These are phyloP conservation scores for Verbena officinalis DNA, from an alignment of 257 asterid species.

Conservation along the genomic window DNA sequence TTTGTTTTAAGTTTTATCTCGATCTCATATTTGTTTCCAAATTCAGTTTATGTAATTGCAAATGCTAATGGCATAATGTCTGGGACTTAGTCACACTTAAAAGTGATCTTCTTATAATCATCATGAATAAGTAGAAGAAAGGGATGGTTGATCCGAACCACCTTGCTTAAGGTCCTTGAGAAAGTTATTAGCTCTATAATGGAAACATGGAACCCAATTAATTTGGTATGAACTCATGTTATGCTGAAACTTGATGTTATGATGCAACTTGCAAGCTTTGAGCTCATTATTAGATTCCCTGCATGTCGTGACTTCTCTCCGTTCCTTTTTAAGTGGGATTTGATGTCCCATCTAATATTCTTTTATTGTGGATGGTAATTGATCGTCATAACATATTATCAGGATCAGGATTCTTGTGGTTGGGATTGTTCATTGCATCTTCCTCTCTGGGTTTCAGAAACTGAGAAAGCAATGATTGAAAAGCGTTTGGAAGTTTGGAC, in stretches of 20 bases:
- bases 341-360: constrained; percentile 2
- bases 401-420: constrained; percentile 22
- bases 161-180: not conserved
- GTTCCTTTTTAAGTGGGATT: not conserved
- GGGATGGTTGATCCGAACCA: not conserved
- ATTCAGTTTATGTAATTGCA: not conserved
- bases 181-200: no score
- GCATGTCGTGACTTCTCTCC: constrained; percentile 18
- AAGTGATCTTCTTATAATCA: not conserved
- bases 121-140: constrained; percentile 4
- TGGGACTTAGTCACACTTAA: not conserved
- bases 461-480: constrained; percentile 72
- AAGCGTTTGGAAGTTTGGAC: constrained; percentile 74
- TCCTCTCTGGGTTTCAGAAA: constrained; percentile 89
- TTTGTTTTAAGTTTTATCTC: not conserved
- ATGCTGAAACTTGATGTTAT: constrained; percentile 1
- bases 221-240: not conserved
- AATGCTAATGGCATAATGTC: not conserved
- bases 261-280: not conserved
- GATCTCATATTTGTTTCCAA: not conserved
- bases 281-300: not conserved
- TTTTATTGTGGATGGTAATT: constrained; percentile 8
- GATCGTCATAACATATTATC: constrained; percentile 7
- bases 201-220: not conserved
- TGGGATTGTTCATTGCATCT: constrained; percentile 96